Evolutionary conservation across 2,329 filamentous ascomycete species (phyloP), one percentile per base, ranked within the genome.

Genomic region (Claviceps arundinis): DNA sequence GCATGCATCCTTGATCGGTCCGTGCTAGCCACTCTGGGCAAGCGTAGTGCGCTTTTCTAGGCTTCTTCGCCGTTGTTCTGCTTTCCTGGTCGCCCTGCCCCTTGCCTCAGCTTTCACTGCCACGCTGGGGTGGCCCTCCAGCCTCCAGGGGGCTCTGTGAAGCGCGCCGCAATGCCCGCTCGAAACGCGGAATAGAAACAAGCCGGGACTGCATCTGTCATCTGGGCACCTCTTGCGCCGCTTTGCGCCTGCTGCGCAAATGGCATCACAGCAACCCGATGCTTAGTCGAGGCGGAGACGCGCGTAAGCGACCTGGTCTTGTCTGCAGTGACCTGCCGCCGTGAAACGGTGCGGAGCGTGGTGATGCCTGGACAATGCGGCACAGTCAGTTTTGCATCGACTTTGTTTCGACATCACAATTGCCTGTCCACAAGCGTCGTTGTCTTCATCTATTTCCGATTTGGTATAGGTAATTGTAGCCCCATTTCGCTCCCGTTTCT

Each of bases 41-140:
- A 34, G 30, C 30, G 30, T 11, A 11, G 4, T 46, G 37, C 17
- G 17, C 8, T 37, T 22, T 40, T 8, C 50, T 51, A 22, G 37
- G 37, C 50, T 45, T 41, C 30, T 34, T 34, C 30, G 30, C 30
- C 30, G 30, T 34, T 34, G 30, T 34, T 45, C 30, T 48, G 44
- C 45, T 37, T 37, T 24, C 26, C 38, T 38, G 16, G n/a, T 40
- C 24, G 26, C 17, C 8, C 45, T 45, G 17, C 37, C 24, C 38
- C 47, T 24, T 6, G 17, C 9, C 51, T 42, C 38, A 50, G 37
- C 47, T 44, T 49, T 45, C 50, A 52, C 51, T 48, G 51, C 51
- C 51, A 49, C 51, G 24, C 26, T 17, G 30, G 9, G 7, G 22
- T 14, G 9, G 17, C 17, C 50, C 9, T 34, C 30, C 17, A 19